These are phyloP conservation scores for Pseudotulostoma volvatum DNA, from an alignment of 495 filamentous ascomycete genomes.

Conservation along the genomic window DNA sequence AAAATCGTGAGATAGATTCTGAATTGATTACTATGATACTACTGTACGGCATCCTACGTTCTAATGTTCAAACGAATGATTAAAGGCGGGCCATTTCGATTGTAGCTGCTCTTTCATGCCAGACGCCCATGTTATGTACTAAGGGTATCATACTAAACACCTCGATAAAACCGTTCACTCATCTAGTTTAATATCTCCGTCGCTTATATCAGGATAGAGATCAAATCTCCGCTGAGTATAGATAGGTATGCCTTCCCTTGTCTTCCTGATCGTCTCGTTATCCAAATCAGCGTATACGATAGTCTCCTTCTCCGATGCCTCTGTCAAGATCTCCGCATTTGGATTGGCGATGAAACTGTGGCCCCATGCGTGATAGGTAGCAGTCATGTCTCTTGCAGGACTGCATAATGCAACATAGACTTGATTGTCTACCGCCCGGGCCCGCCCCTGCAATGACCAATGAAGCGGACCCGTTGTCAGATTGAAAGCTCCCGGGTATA, in stretches of 20 bases:
- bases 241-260: constrained; percentile 72
- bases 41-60: too few relatives aligned
- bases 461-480: constrained; percentile 80
- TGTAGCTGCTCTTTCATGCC: too few relatives aligned
- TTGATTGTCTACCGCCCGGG: constrained; percentile 87
- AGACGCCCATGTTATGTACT: too few relatives aligned
- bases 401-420: constrained; percentile 84
- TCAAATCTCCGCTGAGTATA: constrained; percentile 80
- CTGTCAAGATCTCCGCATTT: constrained; percentile 61
- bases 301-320: constrained; percentile 59
- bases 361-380: constrained; percentile 77
- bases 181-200: constrained; percentile 10
- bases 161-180: too few relatives aligned
- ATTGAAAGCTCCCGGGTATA: constrained; percentile 96
- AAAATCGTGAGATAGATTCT: too few relatives aligned
- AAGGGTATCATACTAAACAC: too few relatives aligned
- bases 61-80: too few relatives aligned
- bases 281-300: constrained; percentile 63
- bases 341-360: constrained; percentile 81
- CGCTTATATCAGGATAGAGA: constrained; percentile 81
- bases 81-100: too few relatives aligned
- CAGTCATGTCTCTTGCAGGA: constrained; percentile 64
- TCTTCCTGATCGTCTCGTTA: constrained; percentile 53
- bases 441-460: constrained; percentile 71
- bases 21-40: too few relatives aligned